Evolutionary conservation across 1,284 basidiomycete species (phyloP).

Genomic region (Austroboletus novae-zelandiae): DNA sequence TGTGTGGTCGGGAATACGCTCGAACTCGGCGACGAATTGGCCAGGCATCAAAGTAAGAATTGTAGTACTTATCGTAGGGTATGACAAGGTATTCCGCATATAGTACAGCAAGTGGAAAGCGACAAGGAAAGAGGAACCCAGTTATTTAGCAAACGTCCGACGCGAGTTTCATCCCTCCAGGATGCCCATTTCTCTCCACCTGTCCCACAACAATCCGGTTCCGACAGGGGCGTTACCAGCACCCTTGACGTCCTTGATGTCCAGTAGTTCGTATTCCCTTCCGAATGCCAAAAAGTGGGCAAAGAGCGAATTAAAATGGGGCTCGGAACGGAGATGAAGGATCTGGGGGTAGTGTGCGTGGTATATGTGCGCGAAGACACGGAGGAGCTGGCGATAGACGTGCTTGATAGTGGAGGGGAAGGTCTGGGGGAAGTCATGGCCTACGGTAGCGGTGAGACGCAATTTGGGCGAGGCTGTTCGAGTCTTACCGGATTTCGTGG

Average conservation of each 20-base stretch:
- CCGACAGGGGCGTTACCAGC: constrained; percentile 60
- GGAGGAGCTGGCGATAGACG: constrained; percentile 94
- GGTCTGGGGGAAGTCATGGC: constrained; percentile 85
- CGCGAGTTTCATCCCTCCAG: constrained; percentile 42
- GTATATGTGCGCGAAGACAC: constrained; percentile 98
- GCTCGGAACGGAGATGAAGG: constrained; percentile 91
- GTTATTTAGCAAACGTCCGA: not conserved
- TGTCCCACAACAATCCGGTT: constrained; percentile 85
- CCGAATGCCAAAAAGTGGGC: constrained; percentile 96
- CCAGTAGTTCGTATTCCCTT: constrained; percentile 89
- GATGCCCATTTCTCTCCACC: constrained; percentile 84
- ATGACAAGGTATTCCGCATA: constrained; percentile 10
- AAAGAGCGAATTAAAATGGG: constrained; percentile 97
- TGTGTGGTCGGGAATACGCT: constrained; percentile 43
- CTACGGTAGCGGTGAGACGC: constrained; percentile 36
- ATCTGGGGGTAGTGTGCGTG: constrained; percentile 93
- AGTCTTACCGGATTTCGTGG: constrained; percentile 85
- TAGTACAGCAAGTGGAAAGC: constrained; percentile 20
- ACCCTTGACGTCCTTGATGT: constrained; percentile 87
- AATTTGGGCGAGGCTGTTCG: not conserved
- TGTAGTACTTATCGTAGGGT: not conserved
- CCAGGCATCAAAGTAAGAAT: constrained; percentile 5
- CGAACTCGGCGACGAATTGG: constrained; percentile 44
- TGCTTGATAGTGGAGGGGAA: constrained; percentile 95
- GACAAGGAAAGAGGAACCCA: too few relatives aligned